Percentiles rank a stretch among this genome's conserved stretches.
These are phyloP conservation scores for Akanthomyces lecanii DNA, from an alignment of 2,329 filamentous ascomycete species.

Conservation along the genomic window DNA sequence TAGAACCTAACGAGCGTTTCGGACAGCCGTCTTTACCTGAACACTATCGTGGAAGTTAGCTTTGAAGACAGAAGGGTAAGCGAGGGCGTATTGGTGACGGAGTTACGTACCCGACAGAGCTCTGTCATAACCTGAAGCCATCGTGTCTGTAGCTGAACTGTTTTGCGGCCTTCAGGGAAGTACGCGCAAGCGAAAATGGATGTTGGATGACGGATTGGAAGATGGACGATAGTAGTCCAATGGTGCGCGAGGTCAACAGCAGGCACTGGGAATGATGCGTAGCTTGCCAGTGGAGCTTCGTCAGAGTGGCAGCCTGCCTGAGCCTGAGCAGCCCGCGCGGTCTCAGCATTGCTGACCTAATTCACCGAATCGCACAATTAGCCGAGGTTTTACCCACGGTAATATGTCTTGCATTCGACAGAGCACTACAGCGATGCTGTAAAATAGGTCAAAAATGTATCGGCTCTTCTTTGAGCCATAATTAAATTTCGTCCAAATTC, in stretches of 20 bases:
- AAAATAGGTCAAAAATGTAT: too few species aligned
- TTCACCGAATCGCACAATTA: background rate
- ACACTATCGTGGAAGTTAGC: slow-evolving; percentile 62
- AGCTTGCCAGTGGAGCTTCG: slow-evolving; percentile 32
- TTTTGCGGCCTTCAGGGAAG: background rate
- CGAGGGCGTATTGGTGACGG: slow-evolving; percentile 20
- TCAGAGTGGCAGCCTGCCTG: slow-evolving; percentile 37
- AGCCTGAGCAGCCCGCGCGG: slow-evolving; percentile 12
- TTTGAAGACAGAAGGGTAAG: slow-evolving; percentile 25
- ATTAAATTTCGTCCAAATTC: too few species aligned
- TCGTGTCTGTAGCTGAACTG: slow-evolving; percentile 27
- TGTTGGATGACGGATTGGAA: slow-evolving; percentile 11
- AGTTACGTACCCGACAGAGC: slow-evolving; percentile 85
- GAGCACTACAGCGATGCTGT: too few species aligned
- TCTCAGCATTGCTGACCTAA: background rate
- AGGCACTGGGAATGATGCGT: slow-evolving; percentile 13
- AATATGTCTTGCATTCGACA: background rate
- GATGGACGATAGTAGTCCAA: slow-evolving; percentile 20
- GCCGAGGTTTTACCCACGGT: background rate
- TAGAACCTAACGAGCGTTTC: background rate
- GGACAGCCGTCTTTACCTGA: slow-evolving; percentile 59
- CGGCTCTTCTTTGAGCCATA: too few species aligned
- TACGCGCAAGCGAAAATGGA: background rate
- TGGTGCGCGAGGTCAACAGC: slow-evolving; percentile 13
- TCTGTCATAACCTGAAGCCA: slow-evolving; percentile 98